phyloP scores from a whole-genome alignment of 257 asterid species.

The Solanum microdontum region DNA sequence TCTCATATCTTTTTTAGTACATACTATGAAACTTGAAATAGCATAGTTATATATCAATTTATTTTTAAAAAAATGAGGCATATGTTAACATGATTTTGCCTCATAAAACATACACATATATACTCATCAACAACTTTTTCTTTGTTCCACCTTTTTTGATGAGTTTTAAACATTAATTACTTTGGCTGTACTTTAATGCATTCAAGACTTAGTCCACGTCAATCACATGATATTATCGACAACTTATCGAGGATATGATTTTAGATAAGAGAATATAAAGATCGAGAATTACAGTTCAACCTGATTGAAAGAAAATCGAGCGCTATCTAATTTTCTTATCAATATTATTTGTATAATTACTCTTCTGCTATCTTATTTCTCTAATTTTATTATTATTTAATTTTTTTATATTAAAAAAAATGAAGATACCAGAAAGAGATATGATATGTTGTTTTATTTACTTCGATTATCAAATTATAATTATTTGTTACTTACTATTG shows the following conservation, averaged over 20 bases:
- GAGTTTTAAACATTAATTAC: not conserved
- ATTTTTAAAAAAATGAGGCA: not conserved
- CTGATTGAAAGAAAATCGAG: not conserved
- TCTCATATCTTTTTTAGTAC: not conserved
- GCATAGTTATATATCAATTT: not conserved
- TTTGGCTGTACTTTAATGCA: not conserved
- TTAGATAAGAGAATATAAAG: fast-evolving
- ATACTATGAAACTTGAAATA: not conserved
- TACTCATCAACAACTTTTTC: not conserved
- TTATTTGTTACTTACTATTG: not conserved
- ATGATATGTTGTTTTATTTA: not conserved
- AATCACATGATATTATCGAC: not conserved
- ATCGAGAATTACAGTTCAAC: fast-evolving
- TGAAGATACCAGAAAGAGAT: not conserved
- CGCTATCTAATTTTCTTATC: fast-evolving
- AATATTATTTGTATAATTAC: not conserved
- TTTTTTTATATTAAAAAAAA: too few species aligned
- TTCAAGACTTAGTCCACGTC: not conserved
- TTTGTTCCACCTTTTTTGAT: not conserved
- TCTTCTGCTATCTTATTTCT: not conserved
- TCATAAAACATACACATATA: not conserved
- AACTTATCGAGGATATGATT: not conserved
- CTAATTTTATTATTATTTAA: not conserved
- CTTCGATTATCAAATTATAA: not conserved
- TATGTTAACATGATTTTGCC: not conserved